A percentile compares a stretch with the other conserved stretches of the same genome.
These are phyloP conservation scores for Cladosporium sp. DNA, from an alignment of 2,329 filamentous ascomycete genomes.

Conservation along the genomic window DNA sequence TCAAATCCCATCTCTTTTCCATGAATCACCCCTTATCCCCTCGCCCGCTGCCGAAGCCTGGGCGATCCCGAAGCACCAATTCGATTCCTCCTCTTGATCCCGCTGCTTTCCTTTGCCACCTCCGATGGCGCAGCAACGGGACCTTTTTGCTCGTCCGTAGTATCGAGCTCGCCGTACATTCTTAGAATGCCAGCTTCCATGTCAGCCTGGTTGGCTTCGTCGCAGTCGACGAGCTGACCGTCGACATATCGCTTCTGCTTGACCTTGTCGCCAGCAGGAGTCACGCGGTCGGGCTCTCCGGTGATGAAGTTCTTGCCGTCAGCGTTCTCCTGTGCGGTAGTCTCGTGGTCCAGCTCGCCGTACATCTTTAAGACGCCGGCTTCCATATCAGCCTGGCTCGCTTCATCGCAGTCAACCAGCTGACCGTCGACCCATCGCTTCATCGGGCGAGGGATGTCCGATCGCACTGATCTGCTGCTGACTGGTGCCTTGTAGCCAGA, in stretches of 20 bases:
- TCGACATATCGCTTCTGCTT: constrained; percentile 2
- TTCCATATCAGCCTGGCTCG: constrained; percentile 7
- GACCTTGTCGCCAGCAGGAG: neutral
- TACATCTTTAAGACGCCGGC: constrained; percentile 6
- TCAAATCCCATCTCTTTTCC: constrained; percentile 1
- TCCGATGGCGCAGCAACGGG: neutral
- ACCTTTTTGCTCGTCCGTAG: neutral
- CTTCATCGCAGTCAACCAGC: constrained; percentile 10
- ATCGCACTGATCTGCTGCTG: neutral
- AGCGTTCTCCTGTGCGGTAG: neutral
- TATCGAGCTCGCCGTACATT: constrained; percentile 9
- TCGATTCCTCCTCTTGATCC: neutral
- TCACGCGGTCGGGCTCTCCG: neutral
- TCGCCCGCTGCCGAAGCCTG: constrained; percentile 24
- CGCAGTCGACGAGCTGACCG: constrained; percentile 9
- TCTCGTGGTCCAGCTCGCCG: constrained; percentile 4
- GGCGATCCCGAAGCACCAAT: constrained; percentile 19
- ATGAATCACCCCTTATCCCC: constrained; percentile 11
- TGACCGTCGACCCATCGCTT: constrained; percentile 8
- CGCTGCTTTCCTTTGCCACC: neutral
- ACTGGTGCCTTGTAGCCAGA: neutral
- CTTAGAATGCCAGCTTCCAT: constrained; percentile 9
- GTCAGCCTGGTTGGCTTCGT: constrained; percentile 6
- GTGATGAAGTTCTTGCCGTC: neutral
- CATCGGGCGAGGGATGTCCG: neutral